Evolutionary conservation across 2,329 filamentous ascomycete genomes (phyloP).

Genomic region (Tolypocladium guangdongense): DNA sequence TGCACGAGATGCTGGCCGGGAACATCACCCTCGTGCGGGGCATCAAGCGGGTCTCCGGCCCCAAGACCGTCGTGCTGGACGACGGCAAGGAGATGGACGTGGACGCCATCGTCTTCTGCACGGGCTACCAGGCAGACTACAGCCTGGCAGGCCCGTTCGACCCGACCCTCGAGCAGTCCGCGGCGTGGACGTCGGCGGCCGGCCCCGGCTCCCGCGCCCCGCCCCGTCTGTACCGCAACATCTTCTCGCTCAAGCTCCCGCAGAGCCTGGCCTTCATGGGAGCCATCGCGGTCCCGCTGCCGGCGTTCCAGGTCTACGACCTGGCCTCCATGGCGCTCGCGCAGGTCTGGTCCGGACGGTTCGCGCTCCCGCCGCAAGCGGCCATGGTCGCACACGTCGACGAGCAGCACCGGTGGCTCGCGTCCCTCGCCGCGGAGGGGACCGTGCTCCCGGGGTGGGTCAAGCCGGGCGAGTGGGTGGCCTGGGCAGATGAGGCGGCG

Average conservation of each 20-base stretch:
- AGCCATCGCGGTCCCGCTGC: conserved; percentile 21
- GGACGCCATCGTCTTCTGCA: conserved; percentile 22
- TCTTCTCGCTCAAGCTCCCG: conserved; percentile 31
- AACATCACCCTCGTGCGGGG: conserved; percentile 18
- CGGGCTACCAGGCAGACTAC: conserved; percentile 23
- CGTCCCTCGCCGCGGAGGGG: conserved; percentile 14
- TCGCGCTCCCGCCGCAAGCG: conserved; percentile 20
- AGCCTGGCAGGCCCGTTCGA: conserved; percentile 15
- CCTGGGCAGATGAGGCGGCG: conserved; percentile 29
- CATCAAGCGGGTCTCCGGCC: conserved; percentile 13
- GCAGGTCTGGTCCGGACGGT: conserved; percentile 30
- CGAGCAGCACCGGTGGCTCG: conserved; percentile 21
- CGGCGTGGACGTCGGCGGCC: conserved; percentile 11
- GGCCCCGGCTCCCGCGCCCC: conserved; percentile 18
- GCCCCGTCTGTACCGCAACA: conserved; percentile 28
- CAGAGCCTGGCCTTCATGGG: conserved; percentile 33
- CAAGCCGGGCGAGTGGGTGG: conserved; percentile 22
- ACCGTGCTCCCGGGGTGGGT: conserved; percentile 16
- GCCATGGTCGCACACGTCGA: conserved; percentile 27
- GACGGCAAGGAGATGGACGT: conserved; percentile 15
- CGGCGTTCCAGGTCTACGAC: conserved; percentile 26
- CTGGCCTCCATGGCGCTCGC: conserved; percentile 30
- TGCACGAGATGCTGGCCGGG: conserved; percentile 24
- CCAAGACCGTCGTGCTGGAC: conserved; percentile 14
- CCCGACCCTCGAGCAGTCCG: conserved; percentile 13